Conservation (phyloP, 768 basidiomycete genomes). For the Rhodotorula diobovata region DNA sequence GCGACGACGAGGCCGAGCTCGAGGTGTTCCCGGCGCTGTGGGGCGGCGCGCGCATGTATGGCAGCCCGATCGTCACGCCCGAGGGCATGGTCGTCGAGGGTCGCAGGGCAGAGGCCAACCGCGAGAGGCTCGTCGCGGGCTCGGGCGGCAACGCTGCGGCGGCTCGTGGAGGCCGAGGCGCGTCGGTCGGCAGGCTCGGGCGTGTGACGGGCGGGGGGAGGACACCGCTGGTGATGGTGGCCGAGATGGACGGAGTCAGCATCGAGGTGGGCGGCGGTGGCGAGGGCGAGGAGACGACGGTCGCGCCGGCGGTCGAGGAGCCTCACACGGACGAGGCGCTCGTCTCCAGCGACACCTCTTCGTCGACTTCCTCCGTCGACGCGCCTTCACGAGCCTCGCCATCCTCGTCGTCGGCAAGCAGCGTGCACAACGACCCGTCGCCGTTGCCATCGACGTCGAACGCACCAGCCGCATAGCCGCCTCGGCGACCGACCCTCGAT, state of each 20-base stretch:
- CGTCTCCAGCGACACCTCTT: no score
- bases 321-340: no score
- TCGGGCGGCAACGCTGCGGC: neutral
- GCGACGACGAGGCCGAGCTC: neutral
- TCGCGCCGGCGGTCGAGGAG: neutral
- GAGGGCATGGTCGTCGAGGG: conserved; percentile 32
- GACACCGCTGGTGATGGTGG: conserved; percentile 10
- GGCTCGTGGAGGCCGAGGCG: neutral
- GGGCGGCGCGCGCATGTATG: conserved; percentile 41
- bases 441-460: neutral
- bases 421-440: neutral
- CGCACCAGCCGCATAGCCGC: neutral
- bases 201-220: conserved; percentile 15
- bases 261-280: conserved; percentile 12
- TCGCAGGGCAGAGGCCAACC: conserved; percentile 23
- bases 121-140: conserved; percentile 13
- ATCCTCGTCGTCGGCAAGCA: neutral
- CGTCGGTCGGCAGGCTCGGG: neutral
- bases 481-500: neutral
- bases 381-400: neutral
- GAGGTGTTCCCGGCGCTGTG: conserved; percentile 29
- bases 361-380: neutral
- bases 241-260: conserved; percentile 28
- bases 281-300: neutral
- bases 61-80: conserved; percentile 38